Percentiles rank a stretch among this genome's conserved stretches.
Conservation (phyloP, 805 yeast species). For the Maudiozyma saulgeensis region DNA sequence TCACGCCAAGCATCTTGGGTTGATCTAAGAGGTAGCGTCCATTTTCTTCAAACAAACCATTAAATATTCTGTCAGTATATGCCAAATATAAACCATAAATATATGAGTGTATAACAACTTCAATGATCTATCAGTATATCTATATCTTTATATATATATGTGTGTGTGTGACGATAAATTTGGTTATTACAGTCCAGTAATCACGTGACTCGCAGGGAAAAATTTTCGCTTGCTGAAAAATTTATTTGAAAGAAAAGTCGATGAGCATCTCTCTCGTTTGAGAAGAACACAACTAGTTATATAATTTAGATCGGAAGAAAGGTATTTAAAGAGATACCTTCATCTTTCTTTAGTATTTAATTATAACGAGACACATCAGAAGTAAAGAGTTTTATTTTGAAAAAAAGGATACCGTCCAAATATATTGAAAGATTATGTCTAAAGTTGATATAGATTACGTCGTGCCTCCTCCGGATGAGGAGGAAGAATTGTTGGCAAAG, state of each 20-base stretch:
- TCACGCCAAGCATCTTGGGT: conserved; percentile 60
- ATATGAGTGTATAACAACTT: neutral
- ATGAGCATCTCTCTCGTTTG: no score
- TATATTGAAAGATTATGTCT: neutral
- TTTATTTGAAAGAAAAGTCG: no score
- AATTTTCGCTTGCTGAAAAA: neutral
- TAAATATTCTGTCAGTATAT: neutral
- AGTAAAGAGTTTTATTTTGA: no score
- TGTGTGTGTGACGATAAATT: no score
- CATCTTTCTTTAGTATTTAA: no score
- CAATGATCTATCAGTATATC: no score
- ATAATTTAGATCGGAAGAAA: neutral
- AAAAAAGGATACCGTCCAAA: no score
- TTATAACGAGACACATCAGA: no score
- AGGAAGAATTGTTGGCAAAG: conserved; percentile 70
- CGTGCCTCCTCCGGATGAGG: conserved; percentile 68
- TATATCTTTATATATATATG: no score
- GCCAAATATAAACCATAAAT: neutral
- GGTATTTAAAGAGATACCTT: no score
- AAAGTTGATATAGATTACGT: conserved; percentile 5
- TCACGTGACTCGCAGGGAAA: neutral
- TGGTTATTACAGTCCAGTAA: neutral
- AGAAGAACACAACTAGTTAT: conserved; percentile 18
- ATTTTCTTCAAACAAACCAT: neutral
- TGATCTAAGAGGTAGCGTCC: conserved; percentile 10